These are phyloP conservation scores for Vigna reflexopilosa DNA, from an alignment of 306 rosid genomes.

Conservation along the genomic window DNA sequence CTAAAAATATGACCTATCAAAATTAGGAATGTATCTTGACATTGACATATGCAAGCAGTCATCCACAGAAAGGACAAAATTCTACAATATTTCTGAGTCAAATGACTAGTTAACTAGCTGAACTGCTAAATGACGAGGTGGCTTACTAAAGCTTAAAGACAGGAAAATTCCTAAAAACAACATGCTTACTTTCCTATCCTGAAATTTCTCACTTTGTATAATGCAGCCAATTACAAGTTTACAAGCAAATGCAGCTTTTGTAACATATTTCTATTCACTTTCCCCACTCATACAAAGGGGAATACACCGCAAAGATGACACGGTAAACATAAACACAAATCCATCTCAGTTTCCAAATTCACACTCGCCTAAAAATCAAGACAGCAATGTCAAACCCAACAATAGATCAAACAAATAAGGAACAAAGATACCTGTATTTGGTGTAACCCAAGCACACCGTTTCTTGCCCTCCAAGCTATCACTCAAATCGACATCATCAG, in stretches of 20 bases:
- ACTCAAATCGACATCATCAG: constrained; percentile 50
- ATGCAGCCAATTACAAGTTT: not conserved
- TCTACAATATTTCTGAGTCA: constrained; percentile 29
- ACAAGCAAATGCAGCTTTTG: not conserved
- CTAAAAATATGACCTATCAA: not conserved
- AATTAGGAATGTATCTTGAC: constrained; percentile 34
- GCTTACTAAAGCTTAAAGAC: constrained; percentile 20
- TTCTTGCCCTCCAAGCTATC: constrained; percentile 69
- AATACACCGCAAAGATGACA: not conserved
- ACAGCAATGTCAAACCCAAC: constrained; percentile 33
- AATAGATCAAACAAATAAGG: constrained; percentile 1
- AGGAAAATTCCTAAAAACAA: not conserved
- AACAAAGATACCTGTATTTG: constrained; percentile 64
- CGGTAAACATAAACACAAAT: not conserved
- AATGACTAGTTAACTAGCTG: constrained; percentile 26
- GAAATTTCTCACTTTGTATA: constrained; percentile 19
- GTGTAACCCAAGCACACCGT: constrained; percentile 85
- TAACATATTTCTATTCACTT: constrained; percentile 25
- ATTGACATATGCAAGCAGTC: not conserved
- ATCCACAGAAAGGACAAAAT: constrained; percentile 28
- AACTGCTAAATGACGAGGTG: constrained; percentile 22
- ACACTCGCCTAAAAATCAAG: not conserved
- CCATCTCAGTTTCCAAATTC: constrained; percentile 22
- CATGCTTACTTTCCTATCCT: constrained; percentile 12
- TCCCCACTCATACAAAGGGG: constrained; percentile 5